Base-by-base conservation (phyloP, 2,329 filamentous ascomycete genomes). In the Neonectria magnoliae region DNA sequence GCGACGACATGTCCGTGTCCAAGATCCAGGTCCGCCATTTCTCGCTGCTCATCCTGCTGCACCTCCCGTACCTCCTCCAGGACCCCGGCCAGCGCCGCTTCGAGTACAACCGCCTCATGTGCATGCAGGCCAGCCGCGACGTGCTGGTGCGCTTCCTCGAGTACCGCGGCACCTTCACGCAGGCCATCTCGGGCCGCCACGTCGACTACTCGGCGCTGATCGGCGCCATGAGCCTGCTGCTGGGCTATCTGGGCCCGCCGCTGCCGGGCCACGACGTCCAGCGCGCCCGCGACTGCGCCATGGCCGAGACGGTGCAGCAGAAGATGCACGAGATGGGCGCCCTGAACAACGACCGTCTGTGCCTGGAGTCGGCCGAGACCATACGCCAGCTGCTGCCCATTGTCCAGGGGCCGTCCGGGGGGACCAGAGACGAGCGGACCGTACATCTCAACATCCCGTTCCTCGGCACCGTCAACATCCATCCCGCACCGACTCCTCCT, bases 21-120 rank as follows among this genome's bases (percentile, higher is more conserved):
- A 81, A 84, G 70, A 72, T 82, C 7, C 86, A 88, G 62, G 78
- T 88, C 50, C 79, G 81, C 2, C 83, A 88, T 65, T 82, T 83
- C 68, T 81, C 83, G 36, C 78, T 88, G 3, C 75, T 87, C 8
- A 81, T 85, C 36, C 79, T 85, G 9, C 79, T 88, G 0, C 86
- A 89, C 64, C 78, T 88, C 1, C 87, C 86, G 0, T 87, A 85
- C 64, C 83, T 88, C 75, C 79, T 88, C 11, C 80, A 78, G 25
- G 75, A 80, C 20, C 78, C 79, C 18, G 75, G 75, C 7, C 78
- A 79, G 16, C 81, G 82, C 59, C 81, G 84, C 20, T 83, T 84
- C 69, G 85, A 82, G 68, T 85, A 82, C 60, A 79, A 80, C 13
- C 71, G 74, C 5, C 48, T 64, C 2, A 81, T 81, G 1, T 84